phyloP scores from a whole-genome alignment of 129 eudicot genomes.

The Escallonia rubra region DNA sequence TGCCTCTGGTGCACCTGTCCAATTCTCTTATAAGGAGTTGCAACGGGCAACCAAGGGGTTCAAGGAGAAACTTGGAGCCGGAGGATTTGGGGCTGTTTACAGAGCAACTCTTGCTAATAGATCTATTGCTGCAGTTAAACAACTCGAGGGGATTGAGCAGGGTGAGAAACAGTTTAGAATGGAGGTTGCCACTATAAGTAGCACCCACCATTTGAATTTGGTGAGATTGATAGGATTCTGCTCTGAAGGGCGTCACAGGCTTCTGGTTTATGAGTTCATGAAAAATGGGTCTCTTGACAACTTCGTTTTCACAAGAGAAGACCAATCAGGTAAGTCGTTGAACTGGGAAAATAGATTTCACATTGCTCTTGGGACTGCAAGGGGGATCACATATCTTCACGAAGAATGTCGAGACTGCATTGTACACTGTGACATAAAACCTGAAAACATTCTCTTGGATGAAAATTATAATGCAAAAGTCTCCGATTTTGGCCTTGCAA shows the following conservation, averaged over 20 bases:
- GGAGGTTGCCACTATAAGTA: slow-evolving; percentile 91
- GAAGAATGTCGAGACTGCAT: slow-evolving; percentile 92
- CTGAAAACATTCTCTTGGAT: slow-evolving; percentile 76
- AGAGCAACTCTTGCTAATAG: slow-evolving; percentile 59
- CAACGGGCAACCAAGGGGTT: slow-evolving; percentile 74
- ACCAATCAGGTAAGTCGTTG: slow-evolving; percentile 37
- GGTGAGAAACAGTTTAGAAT: slow-evolving; percentile 88
- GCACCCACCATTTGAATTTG: slow-evolving; percentile 84
- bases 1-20: slow-evolving; percentile 90
- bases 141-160: slow-evolving; percentile 84
- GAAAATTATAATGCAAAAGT: slow-evolving; percentile 66
- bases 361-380: slow-evolving; percentile 74
- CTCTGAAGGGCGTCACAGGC: slow-evolving; percentile 76
- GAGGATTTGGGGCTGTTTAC: slow-evolving; percentile 89
- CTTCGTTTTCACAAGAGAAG: slow-evolving; percentile 44
- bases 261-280: slow-evolving; percentile 82
- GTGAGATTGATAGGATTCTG: slow-evolving; percentile 81
- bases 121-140: slow-evolving; percentile 64
- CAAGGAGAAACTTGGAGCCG: slow-evolving; percentile 82
- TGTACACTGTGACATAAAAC: slow-evolving; percentile 81
- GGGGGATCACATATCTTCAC: slow-evolving; percentile 76
- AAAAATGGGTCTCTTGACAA: slow-evolving; percentile 79
- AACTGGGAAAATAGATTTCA: slow-evolving; percentile 60
- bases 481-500: slow-evolving; percentile 85
- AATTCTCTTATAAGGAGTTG: slow-evolving; percentile 70